These are phyloP conservation scores for Aspergillus asperescens DNA, from an alignment of 495 filamentous ascomycete species.

Conservation along the genomic window DNA sequence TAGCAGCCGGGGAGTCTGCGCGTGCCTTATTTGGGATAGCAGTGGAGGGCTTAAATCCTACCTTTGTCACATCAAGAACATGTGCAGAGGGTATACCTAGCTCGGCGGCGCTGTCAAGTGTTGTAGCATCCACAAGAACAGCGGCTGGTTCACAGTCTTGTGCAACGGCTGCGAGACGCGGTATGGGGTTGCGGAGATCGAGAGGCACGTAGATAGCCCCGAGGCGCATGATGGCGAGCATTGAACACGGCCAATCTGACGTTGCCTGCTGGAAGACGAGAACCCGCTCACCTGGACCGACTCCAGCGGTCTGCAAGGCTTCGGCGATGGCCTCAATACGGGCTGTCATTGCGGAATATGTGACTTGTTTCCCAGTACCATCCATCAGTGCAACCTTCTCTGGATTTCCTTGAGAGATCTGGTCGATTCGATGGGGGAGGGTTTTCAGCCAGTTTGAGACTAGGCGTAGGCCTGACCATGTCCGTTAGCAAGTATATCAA, in stretches of 20 bases:
- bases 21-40: not conserved
- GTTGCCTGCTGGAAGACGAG: not conserved
- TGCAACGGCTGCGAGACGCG: not conserved
- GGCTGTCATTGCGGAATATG: not conserved
- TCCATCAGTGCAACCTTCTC: not conserved
- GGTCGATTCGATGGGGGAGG: not conserved
- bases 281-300: not conserved
- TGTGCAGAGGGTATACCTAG: not conserved
- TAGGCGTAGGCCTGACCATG: not conserved
- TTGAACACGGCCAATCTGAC: not conserved
- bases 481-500: not conserved
- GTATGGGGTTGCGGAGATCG: slow-evolving; percentile 23
- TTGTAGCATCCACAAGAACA: not conserved
- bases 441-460: not conserved
- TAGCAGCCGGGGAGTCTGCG: slow-evolving; percentile 4
- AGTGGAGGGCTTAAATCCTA: not conserved
- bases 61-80: slow-evolving; percentile 13
- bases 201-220: slow-evolving; percentile 51
- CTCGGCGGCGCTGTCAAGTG: not conserved
- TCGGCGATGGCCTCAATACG: not conserved
- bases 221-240: slow-evolving; percentile 48
- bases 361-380: not conserved
- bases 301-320: not conserved
- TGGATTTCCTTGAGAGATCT: not conserved
- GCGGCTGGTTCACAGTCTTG: not conserved